These are phyloP conservation scores for Ambrosiella cleistominuta DNA, from an alignment of 2,329 filamentous ascomycete species.

Conservation along the genomic window DNA sequence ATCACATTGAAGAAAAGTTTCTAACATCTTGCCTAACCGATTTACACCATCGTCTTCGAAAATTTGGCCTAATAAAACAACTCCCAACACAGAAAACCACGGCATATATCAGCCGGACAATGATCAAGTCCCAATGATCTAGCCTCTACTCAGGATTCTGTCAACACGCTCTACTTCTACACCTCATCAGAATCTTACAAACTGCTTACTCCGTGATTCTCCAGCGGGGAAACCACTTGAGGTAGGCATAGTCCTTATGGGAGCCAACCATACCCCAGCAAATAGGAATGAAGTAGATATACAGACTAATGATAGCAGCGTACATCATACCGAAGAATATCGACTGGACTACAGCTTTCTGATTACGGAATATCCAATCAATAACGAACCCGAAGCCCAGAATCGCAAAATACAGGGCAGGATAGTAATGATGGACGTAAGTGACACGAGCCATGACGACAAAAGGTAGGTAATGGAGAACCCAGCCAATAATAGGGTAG, in stretches of 20 bases:
- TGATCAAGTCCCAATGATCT: too few relatives aligned
- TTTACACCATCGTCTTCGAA: too few relatives aligned
- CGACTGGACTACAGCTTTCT: conserved; percentile 46
- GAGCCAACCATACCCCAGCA: conserved; percentile 89
- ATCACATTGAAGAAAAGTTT: too few relatives aligned
- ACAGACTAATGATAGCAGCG: conserved; percentile 56
- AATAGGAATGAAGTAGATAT: conserved; percentile 79
- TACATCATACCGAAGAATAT: conserved; percentile 61
- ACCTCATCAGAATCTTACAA: conserved; percentile 18
- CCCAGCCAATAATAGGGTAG: conserved; percentile 86
- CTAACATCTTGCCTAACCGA: too few relatives aligned
- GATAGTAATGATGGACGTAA: conserved; percentile 98
- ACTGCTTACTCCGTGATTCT: conserved; percentile 45
- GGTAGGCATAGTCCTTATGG: conserved; percentile 68
- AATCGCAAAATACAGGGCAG: conserved; percentile 93
- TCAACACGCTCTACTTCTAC: background rate
- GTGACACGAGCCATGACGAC: conserved; percentile 96
- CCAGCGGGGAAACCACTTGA: conserved; percentile 90
- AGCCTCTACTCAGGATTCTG: background rate
- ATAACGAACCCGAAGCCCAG: conserved; percentile 72
- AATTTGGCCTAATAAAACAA: too few relatives aligned
- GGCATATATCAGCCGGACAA: too few relatives aligned
- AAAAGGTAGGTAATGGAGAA: conserved; percentile 91
- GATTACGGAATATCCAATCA: conserved; percentile 61
- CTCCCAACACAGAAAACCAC: background rate